Evolutionary conservation across 148 eudicot genomes (phyloP).

Genomic region (Pouteria glomerata): DNA sequence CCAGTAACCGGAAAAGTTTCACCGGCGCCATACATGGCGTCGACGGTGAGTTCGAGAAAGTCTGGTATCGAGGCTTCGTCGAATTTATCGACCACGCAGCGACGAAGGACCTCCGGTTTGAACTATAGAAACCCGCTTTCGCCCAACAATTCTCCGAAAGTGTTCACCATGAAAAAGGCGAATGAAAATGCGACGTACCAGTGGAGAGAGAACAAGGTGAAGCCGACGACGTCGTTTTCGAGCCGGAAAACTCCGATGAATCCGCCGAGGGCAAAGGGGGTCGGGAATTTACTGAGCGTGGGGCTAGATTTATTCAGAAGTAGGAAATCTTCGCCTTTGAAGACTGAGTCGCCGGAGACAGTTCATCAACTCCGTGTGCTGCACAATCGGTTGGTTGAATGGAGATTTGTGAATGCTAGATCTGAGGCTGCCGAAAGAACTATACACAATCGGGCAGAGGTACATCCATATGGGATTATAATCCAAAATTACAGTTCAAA

Average conservation of each 20-base stretch:
- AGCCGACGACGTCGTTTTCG: slow-evolving; percentile 8
- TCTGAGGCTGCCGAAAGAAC: slow-evolving; percentile 22
- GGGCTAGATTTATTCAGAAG: slow-evolving; percentile 42
- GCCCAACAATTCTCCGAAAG: no score
- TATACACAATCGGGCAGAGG: slow-evolving; percentile 32
- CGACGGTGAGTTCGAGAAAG: slow-evolving; percentile 27
- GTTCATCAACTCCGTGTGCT: slow-evolving; percentile 42
- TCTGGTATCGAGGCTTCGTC: slow-evolving; percentile 22
- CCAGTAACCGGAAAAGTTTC: slow-evolving; percentile 15
- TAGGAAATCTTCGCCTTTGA: slow-evolving; percentile 20
- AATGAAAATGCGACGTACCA: no score
- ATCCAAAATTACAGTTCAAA: no score
- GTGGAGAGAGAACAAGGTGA: slow-evolving; percentile 22
- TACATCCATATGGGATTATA: no score
- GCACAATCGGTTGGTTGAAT: slow-evolving; percentile 35
- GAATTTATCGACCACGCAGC: no score
- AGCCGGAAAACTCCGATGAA: slow-evolving; percentile 39
- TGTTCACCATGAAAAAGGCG: no score
- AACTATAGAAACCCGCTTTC: no score
- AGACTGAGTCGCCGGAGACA: slow-evolving; percentile 17
- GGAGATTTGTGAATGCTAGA: slow-evolving; percentile 47
- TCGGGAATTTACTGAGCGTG: slow-evolving; percentile 33
- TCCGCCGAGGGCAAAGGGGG: slow-evolving; percentile 37
- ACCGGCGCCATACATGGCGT: slow-evolving; percentile 27
- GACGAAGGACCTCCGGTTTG: no score